Conservation (phyloP, 768 basidiomycete genomes). For the Phanerochaete sordida region DNA sequence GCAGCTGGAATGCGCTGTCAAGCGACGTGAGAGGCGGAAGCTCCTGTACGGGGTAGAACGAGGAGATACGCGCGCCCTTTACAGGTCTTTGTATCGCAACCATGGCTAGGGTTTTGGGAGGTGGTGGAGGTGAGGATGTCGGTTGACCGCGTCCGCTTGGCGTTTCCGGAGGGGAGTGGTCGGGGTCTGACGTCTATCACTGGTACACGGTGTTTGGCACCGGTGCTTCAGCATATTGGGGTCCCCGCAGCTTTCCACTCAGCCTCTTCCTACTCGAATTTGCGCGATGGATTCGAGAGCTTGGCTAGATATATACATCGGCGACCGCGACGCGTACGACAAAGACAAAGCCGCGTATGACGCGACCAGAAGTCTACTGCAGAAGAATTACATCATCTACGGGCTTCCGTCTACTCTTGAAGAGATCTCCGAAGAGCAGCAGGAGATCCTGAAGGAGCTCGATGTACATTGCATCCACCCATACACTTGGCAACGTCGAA, state of each 20-base stretch:
- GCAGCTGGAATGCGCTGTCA: conserved; percentile 91
- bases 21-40: conserved; percentile 69
- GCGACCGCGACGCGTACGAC: conserved; percentile 29
- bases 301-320: conserved; percentile 42
- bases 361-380: conserved; percentile 30
- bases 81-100: conserved; percentile 51
- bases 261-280: background rate
- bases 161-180: background rate
- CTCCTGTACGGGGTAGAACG: conserved; percentile 74
- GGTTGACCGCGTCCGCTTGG: background rate
- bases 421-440: conserved; percentile 40
- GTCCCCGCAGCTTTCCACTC: too few relatives aligned
- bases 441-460: conserved; percentile 36
- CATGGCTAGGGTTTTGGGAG: background rate
- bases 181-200: background rate
- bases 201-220: background rate
- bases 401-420: conserved; percentile 36
- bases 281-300: conserved; percentile 5
- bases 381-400: conserved; percentile 37
- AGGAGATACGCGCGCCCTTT: conserved; percentile 73
- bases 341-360: conserved; percentile 28
- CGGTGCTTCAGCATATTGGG: too few relatives aligned
- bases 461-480: conserved; percentile 23
- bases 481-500: background rate
- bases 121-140: background rate